Evolutionary conservation across 2,329 filamentous ascomycete species (phyloP).

Genomic region (Cyclaneusma minus): DNA sequence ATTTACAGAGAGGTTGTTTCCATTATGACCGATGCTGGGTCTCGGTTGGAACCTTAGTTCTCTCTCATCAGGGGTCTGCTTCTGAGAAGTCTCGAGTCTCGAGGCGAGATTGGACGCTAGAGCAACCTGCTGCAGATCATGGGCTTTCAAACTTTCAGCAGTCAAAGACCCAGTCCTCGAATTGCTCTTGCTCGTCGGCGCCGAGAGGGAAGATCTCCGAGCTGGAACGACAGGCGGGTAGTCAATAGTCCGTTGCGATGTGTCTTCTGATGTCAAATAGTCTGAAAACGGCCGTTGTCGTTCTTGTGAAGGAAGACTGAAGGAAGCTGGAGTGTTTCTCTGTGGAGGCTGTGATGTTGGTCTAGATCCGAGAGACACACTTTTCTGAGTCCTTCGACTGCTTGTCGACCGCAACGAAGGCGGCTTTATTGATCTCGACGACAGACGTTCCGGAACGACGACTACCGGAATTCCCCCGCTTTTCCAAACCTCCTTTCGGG

Average conservation of each 20-base stretch:
- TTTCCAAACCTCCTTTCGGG: slow-evolving; percentile 42
- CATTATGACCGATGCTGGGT: no score
- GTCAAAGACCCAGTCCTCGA: slow-evolving; percentile 40
- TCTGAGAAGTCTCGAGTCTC: slow-evolving; percentile 1
- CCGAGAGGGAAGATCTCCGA: slow-evolving; percentile 45
- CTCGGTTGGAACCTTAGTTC: no score
- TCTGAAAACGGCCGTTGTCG: slow-evolving; percentile 16
- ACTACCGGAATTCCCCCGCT: slow-evolving; percentile 46
- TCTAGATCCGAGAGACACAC: slow-evolving; percentile 34
- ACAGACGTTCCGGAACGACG: slow-evolving; percentile 41
- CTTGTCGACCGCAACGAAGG: slow-evolving; percentile 46
- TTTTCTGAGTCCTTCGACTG: slow-evolving; percentile 37
- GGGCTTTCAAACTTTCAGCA: slow-evolving; percentile 40
- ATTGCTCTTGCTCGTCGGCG: slow-evolving; percentile 41
- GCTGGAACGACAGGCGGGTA: slow-evolving; percentile 40
- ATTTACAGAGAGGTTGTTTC: no score
- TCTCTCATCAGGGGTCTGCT: no score
- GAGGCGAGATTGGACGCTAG: slow-evolving; percentile 9
- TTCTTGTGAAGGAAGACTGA: slow-evolving; percentile 21
- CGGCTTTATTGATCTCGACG: slow-evolving; percentile 30
- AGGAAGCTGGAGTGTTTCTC: slow-evolving; percentile 26
- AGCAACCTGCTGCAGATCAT: slow-evolving; percentile 21
- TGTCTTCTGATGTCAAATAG: no score
- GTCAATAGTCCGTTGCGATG: slow-evolving; percentile 36
- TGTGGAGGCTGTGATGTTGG: slow-evolving; percentile 26